A percentile compares a stretch with the other conserved stretches of the same genome.
phyloP scores from a whole-genome alignment of 257 asterid species.

The Prunella vulgaris region DNA sequence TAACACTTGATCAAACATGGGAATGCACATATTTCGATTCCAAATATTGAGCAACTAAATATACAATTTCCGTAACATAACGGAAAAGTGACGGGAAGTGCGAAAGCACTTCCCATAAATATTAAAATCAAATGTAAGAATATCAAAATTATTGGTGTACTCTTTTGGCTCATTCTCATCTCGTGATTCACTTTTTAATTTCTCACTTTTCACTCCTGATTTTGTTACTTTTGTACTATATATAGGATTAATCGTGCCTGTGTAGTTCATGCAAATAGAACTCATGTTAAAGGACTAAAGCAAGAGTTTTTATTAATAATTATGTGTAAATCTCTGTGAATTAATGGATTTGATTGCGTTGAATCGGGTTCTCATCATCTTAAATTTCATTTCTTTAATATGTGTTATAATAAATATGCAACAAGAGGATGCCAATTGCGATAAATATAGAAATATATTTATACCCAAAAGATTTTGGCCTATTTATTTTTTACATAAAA shows the following conservation, averaged over 20 bases:
- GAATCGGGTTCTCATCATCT: not conserved
- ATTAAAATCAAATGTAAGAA: not conserved
- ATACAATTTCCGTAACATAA: slow-evolving; percentile 14
- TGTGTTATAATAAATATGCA: too few relatives aligned
- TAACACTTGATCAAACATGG: slow-evolving; percentile 19
- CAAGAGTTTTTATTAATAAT: too few relatives aligned
- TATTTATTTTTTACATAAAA: too few relatives aligned
- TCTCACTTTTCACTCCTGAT: not conserved
- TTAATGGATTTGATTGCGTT: not conserved
- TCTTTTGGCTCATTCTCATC: not conserved
- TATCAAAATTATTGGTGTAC: not conserved
- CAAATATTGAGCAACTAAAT: not conserved
- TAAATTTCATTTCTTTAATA: not conserved
- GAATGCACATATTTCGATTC: slow-evolving; percentile 12
- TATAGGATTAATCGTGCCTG: too few relatives aligned
- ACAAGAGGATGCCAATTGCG: too few relatives aligned
- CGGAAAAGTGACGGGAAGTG: not conserved
- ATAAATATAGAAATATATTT: too few relatives aligned
- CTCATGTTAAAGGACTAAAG: too few relatives aligned
- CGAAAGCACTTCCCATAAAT: not conserved
- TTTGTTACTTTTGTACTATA: not conserved
- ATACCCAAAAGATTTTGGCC: too few relatives aligned
- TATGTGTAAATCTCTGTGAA: not conserved
- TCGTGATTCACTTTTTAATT: not conserved
- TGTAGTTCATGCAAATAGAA: too few relatives aligned